Evolutionary conservation across 768 basidiomycete genomes (phyloP).

Genomic region (Pholiota molesta): DNA sequence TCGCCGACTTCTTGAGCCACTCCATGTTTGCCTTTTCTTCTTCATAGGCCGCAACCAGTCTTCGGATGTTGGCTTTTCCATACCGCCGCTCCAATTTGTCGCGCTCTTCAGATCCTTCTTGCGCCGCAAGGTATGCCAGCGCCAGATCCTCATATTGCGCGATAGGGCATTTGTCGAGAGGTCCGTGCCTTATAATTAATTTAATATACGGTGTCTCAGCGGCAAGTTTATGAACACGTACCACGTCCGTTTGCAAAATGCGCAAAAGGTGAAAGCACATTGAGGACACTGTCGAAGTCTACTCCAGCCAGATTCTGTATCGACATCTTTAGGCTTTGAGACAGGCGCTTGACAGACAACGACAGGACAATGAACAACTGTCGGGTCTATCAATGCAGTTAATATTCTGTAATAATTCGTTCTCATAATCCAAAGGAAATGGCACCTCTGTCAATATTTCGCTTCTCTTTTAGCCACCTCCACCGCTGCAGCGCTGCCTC

Average conservation of each 20-base stretch:
- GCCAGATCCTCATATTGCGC: constrained; percentile 68
- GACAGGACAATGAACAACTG: constrained; percentile 81
- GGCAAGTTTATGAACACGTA: constrained; percentile 29
- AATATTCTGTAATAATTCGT: not conserved
- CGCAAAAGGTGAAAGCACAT: constrained; percentile 83
- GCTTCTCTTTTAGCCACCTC: constrained; percentile 77
- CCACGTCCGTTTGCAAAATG: constrained; percentile 83
- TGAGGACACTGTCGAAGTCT: constrained; percentile 69
- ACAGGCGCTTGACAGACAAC: constrained; percentile 82
- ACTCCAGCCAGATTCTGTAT: constrained; percentile 69
- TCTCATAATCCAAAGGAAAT: constrained; percentile 12
- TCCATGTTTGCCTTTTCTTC: constrained; percentile 76
- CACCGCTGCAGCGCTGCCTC: constrained; percentile 70
- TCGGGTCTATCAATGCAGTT: constrained; percentile 22
- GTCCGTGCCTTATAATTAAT: not conserved
- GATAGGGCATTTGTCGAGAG: constrained; percentile 66
- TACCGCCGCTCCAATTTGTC: constrained; percentile 59
- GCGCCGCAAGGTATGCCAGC: constrained; percentile 63
- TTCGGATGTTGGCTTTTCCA: constrained; percentile 62
- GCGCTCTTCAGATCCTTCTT: constrained; percentile 54
- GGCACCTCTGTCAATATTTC: constrained; percentile 69
- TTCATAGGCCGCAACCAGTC: constrained; percentile 61
- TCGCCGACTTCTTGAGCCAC: constrained; percentile 74
- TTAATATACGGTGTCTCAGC: not conserved
- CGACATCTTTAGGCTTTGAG: constrained; percentile 48